Conservation (phyloP, 2,329 filamentous ascomycete species). For the Achaetomium macrosporum region DNA sequence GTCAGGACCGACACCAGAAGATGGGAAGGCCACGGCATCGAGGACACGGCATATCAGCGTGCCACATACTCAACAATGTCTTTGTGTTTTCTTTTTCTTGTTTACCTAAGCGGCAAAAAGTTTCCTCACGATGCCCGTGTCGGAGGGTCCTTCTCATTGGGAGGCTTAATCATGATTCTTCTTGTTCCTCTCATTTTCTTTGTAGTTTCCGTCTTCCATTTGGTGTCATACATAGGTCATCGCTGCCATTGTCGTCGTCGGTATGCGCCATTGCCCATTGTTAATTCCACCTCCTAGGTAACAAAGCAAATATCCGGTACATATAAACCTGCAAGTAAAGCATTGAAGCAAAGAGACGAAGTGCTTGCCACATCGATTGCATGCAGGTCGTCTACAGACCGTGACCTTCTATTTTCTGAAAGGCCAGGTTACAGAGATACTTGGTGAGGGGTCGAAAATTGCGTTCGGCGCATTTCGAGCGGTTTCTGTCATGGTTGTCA, state of each 20-base stretch:
- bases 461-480: too few relatives aligned
- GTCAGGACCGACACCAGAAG: neutral
- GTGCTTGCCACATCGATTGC: too few relatives aligned
- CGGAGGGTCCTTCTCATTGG: too few relatives aligned
- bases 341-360: too few relatives aligned
- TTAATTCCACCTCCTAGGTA: neutral
- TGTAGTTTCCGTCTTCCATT: neutral
- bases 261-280: neutral
- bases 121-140: neutral
- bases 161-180: too few relatives aligned
- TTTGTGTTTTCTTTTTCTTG: neutral
- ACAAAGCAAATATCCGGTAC: neutral
- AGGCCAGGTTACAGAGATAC: too few relatives aligned
- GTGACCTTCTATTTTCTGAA: too few relatives aligned
- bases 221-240: neutral
- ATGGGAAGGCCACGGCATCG: neutral
- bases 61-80: neutral
- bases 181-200: too few relatives aligned
- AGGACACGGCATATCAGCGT: neutral
- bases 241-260: neutral
- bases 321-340: neutral
- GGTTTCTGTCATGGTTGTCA: too few relatives aligned
- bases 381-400: too few relatives aligned
- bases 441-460: too few relatives aligned
- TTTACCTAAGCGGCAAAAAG: neutral